A percentile compares a stretch with the other conserved stretches of the same genome.
Conservation (phyloP, 768 basidiomycete genomes). For the Amanita thiersii region DNA sequence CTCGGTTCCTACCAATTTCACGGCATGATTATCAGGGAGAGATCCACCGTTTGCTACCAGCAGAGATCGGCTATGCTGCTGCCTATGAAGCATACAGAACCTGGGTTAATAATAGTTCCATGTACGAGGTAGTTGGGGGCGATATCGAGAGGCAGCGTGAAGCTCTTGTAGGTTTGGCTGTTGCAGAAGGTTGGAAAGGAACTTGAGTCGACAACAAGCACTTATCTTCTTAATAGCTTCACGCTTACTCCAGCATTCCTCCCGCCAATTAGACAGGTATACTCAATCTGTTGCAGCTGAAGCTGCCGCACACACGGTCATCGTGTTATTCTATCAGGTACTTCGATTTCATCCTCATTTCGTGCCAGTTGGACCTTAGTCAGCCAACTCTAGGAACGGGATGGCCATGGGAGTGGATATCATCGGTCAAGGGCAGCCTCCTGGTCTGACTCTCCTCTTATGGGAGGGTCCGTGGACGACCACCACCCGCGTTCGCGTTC, state of each 20-base stretch:
- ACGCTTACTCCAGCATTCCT: constrained; percentile 44
- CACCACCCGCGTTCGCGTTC: constrained; percentile 20
- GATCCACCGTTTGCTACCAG: constrained; percentile 39
- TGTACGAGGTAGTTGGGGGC: constrained; percentile 48
- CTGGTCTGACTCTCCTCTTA: constrained; percentile 23
- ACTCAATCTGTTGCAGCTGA: constrained; percentile 47
- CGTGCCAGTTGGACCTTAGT: constrained; percentile 3
- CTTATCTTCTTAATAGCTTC: constrained; percentile 30
- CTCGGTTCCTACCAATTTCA: constrained; percentile 3
- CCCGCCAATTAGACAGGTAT: constrained; percentile 34
- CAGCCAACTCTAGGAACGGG: constrained; percentile 25
- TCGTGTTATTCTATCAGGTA: constrained; percentile 49
- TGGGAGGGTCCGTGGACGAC: constrained; percentile 21
- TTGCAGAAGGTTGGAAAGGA: constrained; percentile 52
- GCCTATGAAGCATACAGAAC: constrained; percentile 71
- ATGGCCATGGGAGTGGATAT: constrained; percentile 12
- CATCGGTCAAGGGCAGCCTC: constrained; percentile 1
- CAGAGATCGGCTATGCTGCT: constrained; percentile 67
- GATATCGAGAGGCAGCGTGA: constrained; percentile 59
- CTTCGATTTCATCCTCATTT: neutral
- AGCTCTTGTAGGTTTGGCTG: constrained; percentile 56
- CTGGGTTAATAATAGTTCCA: constrained; percentile 49
- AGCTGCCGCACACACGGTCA: constrained; percentile 61
- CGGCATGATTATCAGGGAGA: constrained; percentile 32
- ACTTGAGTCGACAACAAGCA: constrained; percentile 1